Conservation (phyloP, 2,329 filamentous ascomycete genomes). For the Aureobasidium sp. region DNA sequence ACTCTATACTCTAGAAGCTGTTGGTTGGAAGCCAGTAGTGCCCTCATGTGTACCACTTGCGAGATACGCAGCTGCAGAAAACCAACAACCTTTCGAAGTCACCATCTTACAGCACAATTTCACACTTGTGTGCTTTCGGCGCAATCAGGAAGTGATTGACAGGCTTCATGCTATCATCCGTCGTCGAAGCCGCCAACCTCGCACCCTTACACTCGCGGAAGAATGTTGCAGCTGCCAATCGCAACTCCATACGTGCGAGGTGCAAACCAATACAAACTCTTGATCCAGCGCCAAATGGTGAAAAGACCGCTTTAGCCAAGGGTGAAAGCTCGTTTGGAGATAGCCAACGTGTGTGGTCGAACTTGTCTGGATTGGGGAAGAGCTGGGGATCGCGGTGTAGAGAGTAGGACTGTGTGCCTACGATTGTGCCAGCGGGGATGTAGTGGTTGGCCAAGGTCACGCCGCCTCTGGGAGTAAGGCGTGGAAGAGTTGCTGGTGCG, state of each 20-base stretch:
- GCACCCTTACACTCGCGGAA: constrained; percentile 23
- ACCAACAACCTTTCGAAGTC: too few species aligned
- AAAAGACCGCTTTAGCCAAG: constrained; percentile 21
- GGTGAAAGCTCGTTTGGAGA: constrained; percentile 12
- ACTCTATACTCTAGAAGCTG: too few species aligned
- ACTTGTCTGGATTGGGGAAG: constrained; percentile 24
- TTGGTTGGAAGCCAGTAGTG: too few species aligned
- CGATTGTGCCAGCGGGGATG: constrained; percentile 23
- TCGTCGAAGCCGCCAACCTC: constrained; percentile 21
- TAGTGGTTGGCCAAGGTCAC: constrained; percentile 20
- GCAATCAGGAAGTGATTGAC: constrained; percentile 30
- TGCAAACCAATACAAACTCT: constrained; percentile 27
- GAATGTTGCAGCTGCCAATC: constrained; percentile 25
- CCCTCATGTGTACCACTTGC: too few species aligned
- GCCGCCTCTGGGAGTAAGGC: constrained; percentile 24
- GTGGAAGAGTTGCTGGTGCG: constrained; percentile 26
- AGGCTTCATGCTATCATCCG: constrained; percentile 25
- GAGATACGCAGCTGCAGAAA: too few species aligned
- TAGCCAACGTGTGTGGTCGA: constrained; percentile 24
- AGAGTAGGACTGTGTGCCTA: constrained; percentile 25
- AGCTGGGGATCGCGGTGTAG: constrained; percentile 24
- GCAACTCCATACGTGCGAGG: constrained; percentile 27
- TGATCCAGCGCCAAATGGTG: constrained; percentile 26
- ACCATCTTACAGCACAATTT: constrained; percentile 20
- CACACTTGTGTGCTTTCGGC: constrained; percentile 25